Evolutionary conservation across 805 yeast genomes (phyloP), one percentile per base, ranked within the genome.

Genomic region (Clavispora fructus): DNA sequence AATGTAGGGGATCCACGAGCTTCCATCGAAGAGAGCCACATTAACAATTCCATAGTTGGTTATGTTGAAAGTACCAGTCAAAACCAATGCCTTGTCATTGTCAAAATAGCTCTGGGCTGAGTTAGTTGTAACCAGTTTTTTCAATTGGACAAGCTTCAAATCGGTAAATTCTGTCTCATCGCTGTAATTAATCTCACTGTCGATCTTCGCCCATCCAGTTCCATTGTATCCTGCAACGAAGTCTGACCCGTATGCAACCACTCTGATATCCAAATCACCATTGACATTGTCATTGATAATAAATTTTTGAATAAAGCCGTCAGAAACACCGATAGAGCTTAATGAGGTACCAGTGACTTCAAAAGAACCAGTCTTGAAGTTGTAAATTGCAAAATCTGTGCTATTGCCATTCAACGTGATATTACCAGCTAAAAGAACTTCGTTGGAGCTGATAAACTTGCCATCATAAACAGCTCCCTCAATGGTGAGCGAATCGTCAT

Each of bases 1-100:
- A 2, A 80, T 59, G 47, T 74, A 79, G 11, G 96, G 95, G 28
- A 66, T 57, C 95, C 96, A 89, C 7, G 54, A 42, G 0, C 67
- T 52, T 1, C 95, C 90, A 58, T 87, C 80, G 63, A 63, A 87
- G 27, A 78, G 64, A 0, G 91, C 92, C 26, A 80, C 71, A 35
- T 82, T 77, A 3, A 78, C 80, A 25, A 64, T 58, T 0, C 91
- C 94, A 56, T 75, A 80, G 2, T 61, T 61, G 3, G 64, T 53
- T 35, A 85, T 57, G 4, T 64, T 58, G 39, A 87, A 68, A 26
- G 60, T 52, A 32, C 96, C 96, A 3, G 85, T 66, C 2, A 83
- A 75, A 25, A 83, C 55, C 23, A 88, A 61, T 0, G 80, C 61
- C 43, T 74, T 65, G 38, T 69, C 62, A n/a, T 68, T 59, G 45